Percentiles rank a stretch among this genome's conserved stretches.
Evolutionary conservation across 306 rosid species (phyloP).

Genomic region (Sophora flavescens): DNA sequence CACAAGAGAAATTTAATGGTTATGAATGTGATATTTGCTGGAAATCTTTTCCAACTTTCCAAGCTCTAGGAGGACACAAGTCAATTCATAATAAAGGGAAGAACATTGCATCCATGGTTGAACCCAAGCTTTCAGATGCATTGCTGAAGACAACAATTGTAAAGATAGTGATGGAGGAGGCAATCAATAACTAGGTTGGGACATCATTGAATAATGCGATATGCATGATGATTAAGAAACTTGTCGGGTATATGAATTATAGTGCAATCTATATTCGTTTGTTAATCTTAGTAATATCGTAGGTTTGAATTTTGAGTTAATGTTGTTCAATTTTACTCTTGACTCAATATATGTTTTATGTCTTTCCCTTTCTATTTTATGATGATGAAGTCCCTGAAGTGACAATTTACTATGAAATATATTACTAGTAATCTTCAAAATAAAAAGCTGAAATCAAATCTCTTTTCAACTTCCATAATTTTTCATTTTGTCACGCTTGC

Average conservation of each 20-base stretch:
- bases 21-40: conserved; percentile 38
- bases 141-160: not conserved
- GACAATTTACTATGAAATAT: not conserved
- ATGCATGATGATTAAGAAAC: not conserved
- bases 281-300: no score
- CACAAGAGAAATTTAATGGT: not conserved
- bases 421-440: not conserved
- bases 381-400: not conserved
- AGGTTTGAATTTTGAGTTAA: not conserved
- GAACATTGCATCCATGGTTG: not conserved
- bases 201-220: not conserved
- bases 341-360: not conserved
- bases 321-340: not conserved
- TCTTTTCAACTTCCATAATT: not conserved
- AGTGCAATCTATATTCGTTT: no score
- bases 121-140: not conserved
- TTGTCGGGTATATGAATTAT: not conserved
- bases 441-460: no score
- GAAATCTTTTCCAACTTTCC: conserved; percentile 39
- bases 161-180: not conserved
- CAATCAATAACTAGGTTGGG: not conserved
- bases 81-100: conserved; percentile 46
- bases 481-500: no score
- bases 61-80: conserved; percentile 58
- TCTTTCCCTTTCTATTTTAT: not conserved